A percentile compares a stretch with the other conserved stretches of the same genome.
phyloP scores from a whole-genome alignment of 2,329 filamentous ascomycete species.

The Graphilbum ipis-grandicollis region DNA sequence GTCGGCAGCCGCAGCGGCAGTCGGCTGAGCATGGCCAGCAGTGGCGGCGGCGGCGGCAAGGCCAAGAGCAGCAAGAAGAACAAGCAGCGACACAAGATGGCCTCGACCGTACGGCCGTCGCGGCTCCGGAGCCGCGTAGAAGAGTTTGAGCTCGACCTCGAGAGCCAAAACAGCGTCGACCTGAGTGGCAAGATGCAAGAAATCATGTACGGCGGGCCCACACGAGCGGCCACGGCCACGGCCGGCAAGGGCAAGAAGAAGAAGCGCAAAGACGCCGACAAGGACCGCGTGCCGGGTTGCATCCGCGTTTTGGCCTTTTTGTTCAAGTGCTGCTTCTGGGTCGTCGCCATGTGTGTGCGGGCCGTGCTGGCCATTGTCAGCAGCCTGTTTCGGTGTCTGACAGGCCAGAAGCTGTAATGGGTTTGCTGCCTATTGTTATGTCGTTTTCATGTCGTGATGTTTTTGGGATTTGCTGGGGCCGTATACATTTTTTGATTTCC shows the following conservation, averaged over 20 bases:
- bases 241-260: background rate
- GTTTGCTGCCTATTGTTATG: no score
- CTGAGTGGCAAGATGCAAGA: slow-evolving; percentile 20
- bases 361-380: slow-evolving; percentile 31
- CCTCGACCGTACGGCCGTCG: slow-evolving; percentile 6
- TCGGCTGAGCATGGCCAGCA: slow-evolving; percentile 12
- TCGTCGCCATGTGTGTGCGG: slow-evolving; percentile 37
- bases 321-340: slow-evolving; percentile 42
- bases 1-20: slow-evolving; percentile 14
- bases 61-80: background rate
- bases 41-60: slow-evolving; percentile 10
- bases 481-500: no score
- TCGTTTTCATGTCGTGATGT: no score
- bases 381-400: slow-evolving; percentile 32
- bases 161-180: slow-evolving; percentile 37
- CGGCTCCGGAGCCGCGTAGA: slow-evolving; percentile 23
- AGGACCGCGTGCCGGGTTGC: slow-evolving; percentile 30
- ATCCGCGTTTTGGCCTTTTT: slow-evolving; percentile 31
- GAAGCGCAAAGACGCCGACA: background rate
- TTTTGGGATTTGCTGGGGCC: no score
- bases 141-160: slow-evolving; percentile 43
- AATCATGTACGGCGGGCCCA: background rate
- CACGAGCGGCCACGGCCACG: background rate
- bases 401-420: slow-evolving; percentile 22
- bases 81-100: background rate